Base-by-base conservation (phyloP, 148 eudicot genomes). In the Persicaria maculosa region DNA sequence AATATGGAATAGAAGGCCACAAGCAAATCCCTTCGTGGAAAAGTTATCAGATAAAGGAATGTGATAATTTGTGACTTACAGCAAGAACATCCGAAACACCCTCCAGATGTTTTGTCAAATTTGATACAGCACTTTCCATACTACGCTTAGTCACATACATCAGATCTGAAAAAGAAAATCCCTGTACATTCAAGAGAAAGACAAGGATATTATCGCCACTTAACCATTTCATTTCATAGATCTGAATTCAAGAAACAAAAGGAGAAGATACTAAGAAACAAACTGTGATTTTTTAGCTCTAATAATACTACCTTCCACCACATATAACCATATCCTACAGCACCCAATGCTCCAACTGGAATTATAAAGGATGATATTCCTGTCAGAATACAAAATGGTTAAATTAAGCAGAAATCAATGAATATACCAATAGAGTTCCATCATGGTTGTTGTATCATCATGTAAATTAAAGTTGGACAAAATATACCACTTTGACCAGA, bases 251-350 rank as follows among this genome's bases (percentile, higher is more conserved):
- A 16, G 68, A 14, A 62, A 25, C 68, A 31, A 6, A 62, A 62
- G n/a, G 3, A 71, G 73, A 71, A 71, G 15, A 70, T 16, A 70
- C 6, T 47, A 70, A 6, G 73, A 71, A 14, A 31, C 7, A 25
- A 19, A 62, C 31, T 4, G 68, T 11, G 62, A 57, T 20, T 16
- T 54, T 19, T 58, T 58, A 17, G 0, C 3, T 62, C 10, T 16
- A 2, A 68, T 7, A 69, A 16, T 47, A 69, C 12, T 74, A 94
- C 98, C 96, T 94, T 94, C 98, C 93, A 94, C 98, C 97, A 91
- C 97, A 94, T 94, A 82, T 91, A 94, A 68, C 96, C 98, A 81
- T 94, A 94, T 67, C 97, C 91, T 82, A 90, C 11, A 65, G 93
- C 93, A 54, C 98, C 97, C 69, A 90, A 12, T 50, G 93, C 79